Evolutionary conservation across 129 eudicot species (phyloP).

Genomic region (Arctium minus): DNA sequence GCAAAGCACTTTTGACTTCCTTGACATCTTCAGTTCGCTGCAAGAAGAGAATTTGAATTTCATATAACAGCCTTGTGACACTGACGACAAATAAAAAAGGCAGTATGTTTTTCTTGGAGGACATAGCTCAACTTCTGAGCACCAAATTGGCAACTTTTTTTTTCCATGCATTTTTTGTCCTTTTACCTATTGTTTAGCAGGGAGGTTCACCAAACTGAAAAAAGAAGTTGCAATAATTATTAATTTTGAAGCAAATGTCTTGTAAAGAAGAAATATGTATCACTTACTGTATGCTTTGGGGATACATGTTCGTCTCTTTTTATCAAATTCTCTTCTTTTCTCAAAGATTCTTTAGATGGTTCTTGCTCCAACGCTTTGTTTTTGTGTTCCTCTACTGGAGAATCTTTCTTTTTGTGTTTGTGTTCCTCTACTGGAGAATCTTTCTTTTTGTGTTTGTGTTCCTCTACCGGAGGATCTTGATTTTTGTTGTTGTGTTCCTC

Average conservation of each 20-base stretch:
- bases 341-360: slow-evolving; percentile 6
- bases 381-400: slow-evolving; percentile 26
- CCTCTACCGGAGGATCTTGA: slow-evolving; percentile 25
- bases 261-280: slow-evolving; percentile 10
- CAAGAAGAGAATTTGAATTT: slow-evolving; percentile 6
- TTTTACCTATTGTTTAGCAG: not conserved
- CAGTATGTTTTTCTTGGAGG: not conserved
- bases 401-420: slow-evolving; percentile 27
- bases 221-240: not conserved
- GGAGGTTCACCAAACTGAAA: not conserved
- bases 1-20: slow-evolving; percentile 26
- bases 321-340: slow-evolving; percentile 32
- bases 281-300: slow-evolving; percentile 30
- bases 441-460: slow-evolving; percentile 20
- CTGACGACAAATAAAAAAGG: not conserved
- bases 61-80: not conserved
- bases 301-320: slow-evolving; percentile 39
- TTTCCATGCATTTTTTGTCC: not conserved
- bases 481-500: slow-evolving; percentile 32
- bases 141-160: not conserved
- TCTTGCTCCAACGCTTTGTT: slow-evolving; percentile 42
- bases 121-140: not conserved
- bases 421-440: slow-evolving; percentile 23
- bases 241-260: not conserved
- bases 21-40: slow-evolving; percentile 30